Percentiles rank a stretch among this genome's conserved stretches.
These are phyloP conservation scores for Cucumis melo DNA, from an alignment of 306 rosid species.

Conservation along the genomic window DNA sequence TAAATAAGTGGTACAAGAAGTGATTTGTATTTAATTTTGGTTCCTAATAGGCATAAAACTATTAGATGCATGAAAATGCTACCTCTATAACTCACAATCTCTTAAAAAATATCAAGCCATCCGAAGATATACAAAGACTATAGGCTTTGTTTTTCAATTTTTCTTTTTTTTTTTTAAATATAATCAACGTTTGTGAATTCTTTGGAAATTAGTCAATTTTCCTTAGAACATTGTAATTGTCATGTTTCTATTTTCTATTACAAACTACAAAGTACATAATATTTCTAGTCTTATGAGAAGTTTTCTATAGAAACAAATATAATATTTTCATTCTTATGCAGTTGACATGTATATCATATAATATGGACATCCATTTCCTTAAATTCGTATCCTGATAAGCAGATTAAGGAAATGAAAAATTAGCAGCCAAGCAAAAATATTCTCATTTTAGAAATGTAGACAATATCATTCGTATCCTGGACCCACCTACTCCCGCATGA, in stretches of 20 bases:
- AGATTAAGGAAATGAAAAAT: neutral
- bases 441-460: neutral
- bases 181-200: neutral
- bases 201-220: neutral
- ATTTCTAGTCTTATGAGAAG: neutral
- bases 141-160: neutral
- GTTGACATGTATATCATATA: neutral
- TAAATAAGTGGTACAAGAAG: too few relatives aligned
- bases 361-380: conserved; percentile 14
- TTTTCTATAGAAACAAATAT: neutral
- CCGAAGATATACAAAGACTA: conserved; percentile 48
- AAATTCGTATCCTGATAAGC: conserved; percentile 22
- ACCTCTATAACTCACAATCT: conserved; percentile 83
- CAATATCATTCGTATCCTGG: neutral
- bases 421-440: neutral
- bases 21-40: too few relatives aligned
- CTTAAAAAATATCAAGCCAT: conserved; percentile 48
- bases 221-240: neutral
- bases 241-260: neutral
- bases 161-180: neutral
- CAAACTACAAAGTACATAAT: neutral
- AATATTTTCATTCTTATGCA: neutral
- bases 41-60: too few relatives aligned
- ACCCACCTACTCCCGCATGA: neutral
- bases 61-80: conserved; percentile 92